Percentiles rank a stretch among this genome's conserved stretches.
Evolutionary conservation across 805 yeast genomes (phyloP).

Genomic region (Zygosaccharomyces gambellarensis): DNA sequence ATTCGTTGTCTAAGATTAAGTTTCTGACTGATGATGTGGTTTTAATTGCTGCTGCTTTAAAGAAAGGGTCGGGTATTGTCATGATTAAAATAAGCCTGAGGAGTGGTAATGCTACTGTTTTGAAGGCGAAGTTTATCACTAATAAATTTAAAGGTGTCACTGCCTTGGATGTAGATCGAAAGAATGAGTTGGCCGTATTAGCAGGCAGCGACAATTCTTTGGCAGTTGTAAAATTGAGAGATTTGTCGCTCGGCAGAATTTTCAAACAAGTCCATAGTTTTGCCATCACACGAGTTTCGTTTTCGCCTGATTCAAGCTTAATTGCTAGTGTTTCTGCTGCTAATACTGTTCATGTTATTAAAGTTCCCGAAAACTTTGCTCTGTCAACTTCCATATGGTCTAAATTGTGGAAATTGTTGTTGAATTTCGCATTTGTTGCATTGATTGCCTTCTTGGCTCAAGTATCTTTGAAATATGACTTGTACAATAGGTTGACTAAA

Average conservation of each 20-base stretch:
- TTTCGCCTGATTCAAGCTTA: constrained; percentile 62
- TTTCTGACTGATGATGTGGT: constrained; percentile 35
- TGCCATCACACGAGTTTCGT: constrained; percentile 68
- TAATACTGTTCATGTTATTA: constrained; percentile 59
- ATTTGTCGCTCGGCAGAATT: constrained; percentile 47
- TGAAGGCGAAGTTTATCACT: constrained; percentile 24
- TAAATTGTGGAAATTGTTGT: constrained; percentile 22
- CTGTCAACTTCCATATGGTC: constrained; percentile 28
- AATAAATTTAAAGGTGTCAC: constrained; percentile 50
- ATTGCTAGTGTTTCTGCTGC: constrained; percentile 77
- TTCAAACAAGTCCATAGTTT: constrained; percentile 65
- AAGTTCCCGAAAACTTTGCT: constrained; percentile 49
- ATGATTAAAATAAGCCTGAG: constrained; percentile 28
- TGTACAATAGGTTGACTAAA: constrained; percentile 19
- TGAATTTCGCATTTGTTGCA: constrained; percentile 26
- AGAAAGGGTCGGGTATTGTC: constrained; percentile 40
- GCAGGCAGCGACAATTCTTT: constrained; percentile 60
- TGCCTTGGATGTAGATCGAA: constrained; percentile 41
- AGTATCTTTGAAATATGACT: constrained; percentile 22
- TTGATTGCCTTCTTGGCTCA: constrained; percentile 25
- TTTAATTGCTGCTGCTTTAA: constrained; percentile 43
- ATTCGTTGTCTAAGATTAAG: constrained; percentile 34
- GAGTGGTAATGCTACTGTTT: constrained; percentile 22
- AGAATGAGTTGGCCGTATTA: constrained; percentile 38
- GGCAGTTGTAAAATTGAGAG: constrained; percentile 47